Conservation (phyloP, 208 protist genomes). For the Leptomonas seymouri region DNA sequence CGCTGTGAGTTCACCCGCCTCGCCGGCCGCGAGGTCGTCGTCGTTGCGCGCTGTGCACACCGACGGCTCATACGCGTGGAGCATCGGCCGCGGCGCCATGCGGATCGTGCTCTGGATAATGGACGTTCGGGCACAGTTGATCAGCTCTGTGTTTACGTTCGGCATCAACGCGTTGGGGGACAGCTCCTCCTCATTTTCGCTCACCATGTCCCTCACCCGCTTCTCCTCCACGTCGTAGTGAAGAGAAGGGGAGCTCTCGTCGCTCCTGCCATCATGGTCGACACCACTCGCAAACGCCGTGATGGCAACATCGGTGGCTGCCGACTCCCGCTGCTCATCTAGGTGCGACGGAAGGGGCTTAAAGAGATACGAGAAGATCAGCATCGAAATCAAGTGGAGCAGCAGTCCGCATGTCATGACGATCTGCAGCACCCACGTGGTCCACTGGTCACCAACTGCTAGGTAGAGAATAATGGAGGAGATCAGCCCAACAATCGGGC, state of each 20-base stretch:
- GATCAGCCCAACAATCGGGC: constrained; percentile 58
- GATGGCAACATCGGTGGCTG: constrained; percentile 7
- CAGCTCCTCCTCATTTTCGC: constrained; percentile 28
- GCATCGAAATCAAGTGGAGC: constrained; percentile 58
- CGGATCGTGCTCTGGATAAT: constrained; percentile 24
- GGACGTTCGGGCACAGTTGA: constrained; percentile 42
- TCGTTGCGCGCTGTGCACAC: constrained; percentile 40
- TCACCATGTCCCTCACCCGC: constrained; percentile 26
- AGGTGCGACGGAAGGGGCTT: constrained; percentile 46
- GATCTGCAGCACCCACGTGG: constrained; percentile 48
- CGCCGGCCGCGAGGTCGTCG: not conserved
- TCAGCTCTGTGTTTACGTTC: constrained; percentile 28
- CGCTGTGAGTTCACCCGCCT: not conserved
- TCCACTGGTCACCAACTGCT: constrained; percentile 55
- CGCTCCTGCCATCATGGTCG: not conserved
- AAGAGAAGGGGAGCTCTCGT: not conserved
- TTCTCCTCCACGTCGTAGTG: constrained; percentile 35
- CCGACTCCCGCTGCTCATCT: constrained; percentile 13
- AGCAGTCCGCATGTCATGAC: constrained; percentile 55
- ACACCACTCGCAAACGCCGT: not conserved
- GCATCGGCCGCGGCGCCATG: constrained; percentile 9
- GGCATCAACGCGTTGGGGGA: constrained; percentile 16
- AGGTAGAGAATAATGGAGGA: constrained; percentile 51
- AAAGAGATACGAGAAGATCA: constrained; percentile 51
- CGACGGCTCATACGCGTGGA: constrained; percentile 36